Base-by-base conservation (phyloP, 352 stramenopile genomes). In the Phytopythium delawarense region DNA sequence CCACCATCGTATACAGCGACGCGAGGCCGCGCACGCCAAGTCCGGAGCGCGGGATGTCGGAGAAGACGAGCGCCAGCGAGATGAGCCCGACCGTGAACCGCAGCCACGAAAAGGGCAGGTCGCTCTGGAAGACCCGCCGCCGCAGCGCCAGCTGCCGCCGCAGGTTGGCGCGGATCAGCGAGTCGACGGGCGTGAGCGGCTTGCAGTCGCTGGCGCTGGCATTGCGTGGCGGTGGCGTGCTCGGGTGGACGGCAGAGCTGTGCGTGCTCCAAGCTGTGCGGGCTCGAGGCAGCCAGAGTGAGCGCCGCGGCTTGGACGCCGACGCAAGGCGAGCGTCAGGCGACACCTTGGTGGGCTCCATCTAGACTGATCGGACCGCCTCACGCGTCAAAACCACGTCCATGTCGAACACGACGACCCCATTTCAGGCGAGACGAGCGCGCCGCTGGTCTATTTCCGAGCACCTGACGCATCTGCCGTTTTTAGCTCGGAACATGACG, bases 1-100 rank as follows among this genome's bases (percentile, higher is more conserved):
- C 70, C 13, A 78, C 56, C n/a, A 42, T 21, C 1, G 63, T 61
- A 30, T 75, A 76, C 20, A 54, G 32, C 9, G 25, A 7, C 34
- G 54, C 28, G 9, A 75, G 46, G 12, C 56, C 50, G 7, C 42
- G 61, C 13, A 80, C 63, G 9, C 59, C 67, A 18, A 80, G 57
- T 7, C 72, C 72, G 2, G 64, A 71, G 11, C 72, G 72, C 18
- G 70, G 52, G 4, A 79, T 61, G 28, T 79, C 72, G 0, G 72
- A 71, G 53, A 73, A 76, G 15, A 73, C 69, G 13, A 79, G 56
- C 6, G 48, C 62, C 9, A 79, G 66, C 15, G 72, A 79, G 4
- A 71, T 40, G 21, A 68, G 2, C 20, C 61, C 68, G 18, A 70
- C 55, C 3, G 61, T 59, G 34, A 69, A 63, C 12, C 68, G 68